A percentile compares a stretch with the other conserved stretches of the same genome.
phyloP scores from a whole-genome alignment of 2,329 filamentous ascomycete species.

The Mollisia scopiformis region DNA sequence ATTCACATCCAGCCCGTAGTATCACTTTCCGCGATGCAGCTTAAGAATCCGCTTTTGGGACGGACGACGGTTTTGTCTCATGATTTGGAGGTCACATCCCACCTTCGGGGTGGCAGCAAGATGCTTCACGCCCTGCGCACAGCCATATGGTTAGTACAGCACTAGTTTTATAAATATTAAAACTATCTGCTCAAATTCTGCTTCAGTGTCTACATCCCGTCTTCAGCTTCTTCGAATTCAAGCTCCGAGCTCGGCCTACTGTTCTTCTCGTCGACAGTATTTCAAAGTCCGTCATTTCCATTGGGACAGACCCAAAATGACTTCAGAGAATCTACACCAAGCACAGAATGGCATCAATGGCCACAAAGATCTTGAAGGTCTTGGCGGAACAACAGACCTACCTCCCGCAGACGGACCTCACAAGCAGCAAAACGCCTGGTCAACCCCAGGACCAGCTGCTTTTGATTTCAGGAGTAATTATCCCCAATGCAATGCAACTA shows the following conservation, averaged over 20 bases:
- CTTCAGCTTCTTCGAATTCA: not conserved
- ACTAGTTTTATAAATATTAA: not conserved
- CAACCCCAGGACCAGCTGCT: constrained; percentile 34
- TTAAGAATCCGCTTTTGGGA: too few species aligned
- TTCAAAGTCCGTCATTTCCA: not conserved
- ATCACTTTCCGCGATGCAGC: too few species aligned
- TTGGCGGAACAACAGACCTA: constrained; percentile 21
- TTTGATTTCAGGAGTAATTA: constrained; percentile 39
- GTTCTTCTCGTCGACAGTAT: not conserved
- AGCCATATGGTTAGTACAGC: not conserved
- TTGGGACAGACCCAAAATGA: not conserved
- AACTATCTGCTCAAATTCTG: not conserved
- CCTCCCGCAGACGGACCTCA: constrained; percentile 14
- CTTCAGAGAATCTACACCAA: not conserved
- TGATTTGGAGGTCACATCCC: not conserved
- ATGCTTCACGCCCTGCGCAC: not conserved
- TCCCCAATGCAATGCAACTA: not conserved
- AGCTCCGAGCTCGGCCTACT: not conserved
- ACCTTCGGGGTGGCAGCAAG: not conserved
- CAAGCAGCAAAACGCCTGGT: constrained; percentile 34
- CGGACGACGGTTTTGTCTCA: too few species aligned
- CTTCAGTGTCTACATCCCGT: not conserved
- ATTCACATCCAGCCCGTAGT: too few species aligned
- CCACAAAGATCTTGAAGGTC: constrained; percentile 3
- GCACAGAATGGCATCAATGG: not conserved